phyloP scores from a whole-genome alignment of 495 filamentous ascomycete genomes.

The Saxophila tyrrhenica region DNA sequence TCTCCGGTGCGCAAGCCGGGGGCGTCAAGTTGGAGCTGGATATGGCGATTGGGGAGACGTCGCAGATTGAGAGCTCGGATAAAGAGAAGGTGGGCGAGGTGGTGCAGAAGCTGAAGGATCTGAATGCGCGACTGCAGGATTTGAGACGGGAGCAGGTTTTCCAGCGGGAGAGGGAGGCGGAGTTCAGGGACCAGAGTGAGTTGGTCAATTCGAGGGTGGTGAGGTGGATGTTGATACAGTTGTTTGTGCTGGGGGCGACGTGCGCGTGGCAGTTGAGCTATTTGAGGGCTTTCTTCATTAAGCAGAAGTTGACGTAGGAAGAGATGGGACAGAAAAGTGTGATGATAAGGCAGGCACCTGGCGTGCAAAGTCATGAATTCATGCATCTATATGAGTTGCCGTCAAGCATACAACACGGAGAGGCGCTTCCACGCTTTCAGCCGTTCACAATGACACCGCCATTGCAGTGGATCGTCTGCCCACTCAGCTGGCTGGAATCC shows the following conservation, averaged over 20 bases:
- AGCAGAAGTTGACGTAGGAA: constrained; percentile 87
- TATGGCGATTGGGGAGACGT: constrained; percentile 90
- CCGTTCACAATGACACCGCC: constrained; percentile 16
- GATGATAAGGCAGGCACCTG: background rate
- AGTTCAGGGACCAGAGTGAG: constrained; percentile 96
- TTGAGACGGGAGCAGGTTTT: constrained; percentile 91
- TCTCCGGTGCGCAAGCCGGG: constrained; percentile 48
- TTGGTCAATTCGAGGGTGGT: constrained; percentile 85
- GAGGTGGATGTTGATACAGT: constrained; percentile 84
- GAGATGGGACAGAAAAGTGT: background rate
- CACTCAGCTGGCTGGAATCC: constrained; percentile 40
- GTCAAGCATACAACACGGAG: too few relatives aligned
- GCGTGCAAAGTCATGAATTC: background rate
- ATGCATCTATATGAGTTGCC: background rate
- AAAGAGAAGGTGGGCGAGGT: constrained; percentile 91
- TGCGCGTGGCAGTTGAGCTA: constrained; percentile 98
- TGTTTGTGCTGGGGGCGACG: constrained; percentile 75
- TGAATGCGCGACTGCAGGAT: constrained; percentile 80
- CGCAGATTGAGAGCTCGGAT: constrained; percentile 84
- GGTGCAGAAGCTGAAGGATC: constrained; percentile 75
- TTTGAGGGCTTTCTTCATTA: constrained; percentile 95
- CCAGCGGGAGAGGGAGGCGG: constrained; percentile 91
- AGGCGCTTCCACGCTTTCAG: too few relatives aligned
- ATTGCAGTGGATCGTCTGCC: constrained; percentile 23
- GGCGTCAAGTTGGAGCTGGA: constrained; percentile 77